These are phyloP conservation scores for Aspergillus pseudotamarii DNA, from an alignment of 2,329 filamentous ascomycete genomes.

Conservation along the genomic window DNA sequence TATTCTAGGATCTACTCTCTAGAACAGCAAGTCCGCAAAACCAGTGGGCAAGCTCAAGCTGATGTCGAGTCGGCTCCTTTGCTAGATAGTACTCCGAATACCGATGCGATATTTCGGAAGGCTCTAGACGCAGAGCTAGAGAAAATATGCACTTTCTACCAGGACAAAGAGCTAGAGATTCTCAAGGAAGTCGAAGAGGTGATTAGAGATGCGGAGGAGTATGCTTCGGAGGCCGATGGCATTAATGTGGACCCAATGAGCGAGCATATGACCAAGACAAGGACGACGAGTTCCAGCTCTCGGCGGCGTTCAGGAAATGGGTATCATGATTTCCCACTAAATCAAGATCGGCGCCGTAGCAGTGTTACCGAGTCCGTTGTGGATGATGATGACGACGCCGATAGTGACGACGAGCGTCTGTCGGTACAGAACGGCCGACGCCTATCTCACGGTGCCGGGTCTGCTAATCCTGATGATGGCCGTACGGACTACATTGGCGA, in stretches of 20 bases:
- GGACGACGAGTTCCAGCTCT: constrained; percentile 45
- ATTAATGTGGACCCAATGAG: constrained; percentile 47
- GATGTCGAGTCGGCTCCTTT: constrained; percentile 87
- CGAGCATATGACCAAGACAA: constrained; percentile 45
- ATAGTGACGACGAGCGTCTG: constrained; percentile 63
- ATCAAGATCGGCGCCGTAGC: constrained; percentile 50
- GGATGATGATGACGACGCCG: constrained; percentile 52
- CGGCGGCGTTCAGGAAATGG: constrained; percentile 52
- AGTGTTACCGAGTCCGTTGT: constrained; percentile 51
- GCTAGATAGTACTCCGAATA: constrained; percentile 66
- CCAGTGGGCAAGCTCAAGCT: constrained; percentile 51
- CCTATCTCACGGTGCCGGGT: constrained; percentile 32
- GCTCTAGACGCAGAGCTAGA: constrained; percentile 87
- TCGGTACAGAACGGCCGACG: constrained; percentile 19
- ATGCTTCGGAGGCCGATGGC: constrained; percentile 60
- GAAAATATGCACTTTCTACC: constrained; percentile 91
- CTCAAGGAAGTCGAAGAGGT: constrained; percentile 77
- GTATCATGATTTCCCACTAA: constrained; percentile 54
- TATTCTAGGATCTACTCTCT: constrained; percentile 81
- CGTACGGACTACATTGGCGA: constrained; percentile 38
- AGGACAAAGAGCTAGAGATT: constrained; percentile 85
- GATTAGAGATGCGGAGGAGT: constrained; percentile 71
- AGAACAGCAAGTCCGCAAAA: constrained; percentile 77
- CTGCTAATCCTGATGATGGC: constrained; percentile 30
- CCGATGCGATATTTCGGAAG: constrained; percentile 78